Percentiles rank a stretch among this genome's conserved stretches.
These are phyloP conservation scores for Triglochin maritima DNA, from an alignment of 106 monocot species.

Conservation along the genomic window DNA sequence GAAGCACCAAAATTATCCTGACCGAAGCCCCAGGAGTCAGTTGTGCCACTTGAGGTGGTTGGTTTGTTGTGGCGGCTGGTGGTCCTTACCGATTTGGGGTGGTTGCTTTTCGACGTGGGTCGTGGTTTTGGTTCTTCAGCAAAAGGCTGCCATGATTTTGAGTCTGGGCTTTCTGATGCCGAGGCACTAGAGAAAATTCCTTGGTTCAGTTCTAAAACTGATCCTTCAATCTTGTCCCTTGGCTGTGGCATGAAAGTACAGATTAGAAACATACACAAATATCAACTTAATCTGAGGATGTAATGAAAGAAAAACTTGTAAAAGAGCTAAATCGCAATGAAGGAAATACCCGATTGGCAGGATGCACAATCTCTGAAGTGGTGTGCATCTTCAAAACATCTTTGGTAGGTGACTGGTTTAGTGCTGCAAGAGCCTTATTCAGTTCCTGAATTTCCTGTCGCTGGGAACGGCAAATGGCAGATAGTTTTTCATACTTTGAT, in stretches of 20 bases:
- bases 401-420: slow-evolving; percentile 23
- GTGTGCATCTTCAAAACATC: slow-evolving; percentile 17
- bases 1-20: slow-evolving; percentile 51
- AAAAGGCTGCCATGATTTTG: slow-evolving; percentile 69
- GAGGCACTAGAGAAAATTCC: slow-evolving; percentile 22
- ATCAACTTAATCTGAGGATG: background rate
- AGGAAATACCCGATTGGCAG: slow-evolving; percentile 33
- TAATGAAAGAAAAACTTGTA: background rate
- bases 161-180: slow-evolving; percentile 20
- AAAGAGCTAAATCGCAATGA: background rate
- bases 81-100: slow-evolving; percentile 71
- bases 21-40: slow-evolving; percentile 45
- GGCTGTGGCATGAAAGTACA: slow-evolving; percentile 24
- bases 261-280: background rate
- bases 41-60: slow-evolving; percentile 1
- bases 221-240: slow-evolving; percentile 78
- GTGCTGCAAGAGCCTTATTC: slow-evolving; percentile 33
- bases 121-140: slow-evolving; percentile 36
- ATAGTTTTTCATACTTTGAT: slow-evolving; percentile 79
- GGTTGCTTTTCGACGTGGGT: slow-evolving; percentile 5
- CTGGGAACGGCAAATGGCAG: slow-evolving; percentile 87
- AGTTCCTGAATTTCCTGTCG: slow-evolving; percentile 87
- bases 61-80: slow-evolving; percentile 19
- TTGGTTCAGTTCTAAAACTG: slow-evolving; percentile 51
- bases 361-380: slow-evolving; percentile 24